Conservation (phyloP, 2,329 filamentous ascomycete species). For the Byssothecium circinans region DNA sequence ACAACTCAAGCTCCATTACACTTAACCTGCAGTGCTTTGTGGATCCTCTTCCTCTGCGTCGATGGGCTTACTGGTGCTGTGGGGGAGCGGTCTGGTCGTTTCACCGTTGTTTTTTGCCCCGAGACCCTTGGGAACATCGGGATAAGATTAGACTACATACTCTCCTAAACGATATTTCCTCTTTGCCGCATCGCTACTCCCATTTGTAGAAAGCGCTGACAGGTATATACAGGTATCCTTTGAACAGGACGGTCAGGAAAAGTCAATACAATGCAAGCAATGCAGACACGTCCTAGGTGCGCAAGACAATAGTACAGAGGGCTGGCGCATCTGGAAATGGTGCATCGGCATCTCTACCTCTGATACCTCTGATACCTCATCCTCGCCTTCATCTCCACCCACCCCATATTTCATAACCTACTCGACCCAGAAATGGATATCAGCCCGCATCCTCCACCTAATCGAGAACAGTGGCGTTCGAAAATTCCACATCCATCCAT, state of each 20-base stretch:
- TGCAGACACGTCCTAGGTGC: constrained; percentile 43
- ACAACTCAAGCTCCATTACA: constrained; percentile 34
- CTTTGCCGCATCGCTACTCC: neutral
- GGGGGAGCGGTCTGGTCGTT: constrained; percentile 35
- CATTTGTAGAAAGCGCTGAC: neutral
- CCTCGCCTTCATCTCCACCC: neutral
- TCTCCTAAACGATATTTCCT: neutral
- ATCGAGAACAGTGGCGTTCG: constrained; percentile 59
- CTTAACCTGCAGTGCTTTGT: constrained; percentile 19
- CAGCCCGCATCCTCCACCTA: constrained; percentile 58
- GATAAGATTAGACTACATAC: constrained; percentile 39
- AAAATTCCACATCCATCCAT: constrained; percentile 57
- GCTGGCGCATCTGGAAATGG: constrained; percentile 56
- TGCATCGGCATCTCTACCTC: constrained; percentile 38
- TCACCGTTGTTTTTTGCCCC: constrained; percentile 34
- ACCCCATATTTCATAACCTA: constrained; percentile 15
- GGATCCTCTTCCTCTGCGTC: constrained; percentile 32
- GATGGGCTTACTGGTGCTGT: constrained; percentile 32
- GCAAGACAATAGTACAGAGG: constrained; percentile 48
- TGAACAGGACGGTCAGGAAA: constrained; percentile 3
- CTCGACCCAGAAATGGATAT: constrained; percentile 49
- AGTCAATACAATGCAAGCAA: constrained; percentile 41
- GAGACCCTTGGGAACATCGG: constrained; percentile 36
- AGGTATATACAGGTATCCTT: neutral
- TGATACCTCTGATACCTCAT: constrained; percentile 1